These are phyloP conservation scores for Xylaria sp. DNA, from an alignment of 2,329 filamentous ascomycete species.

Conservation along the genomic window DNA sequence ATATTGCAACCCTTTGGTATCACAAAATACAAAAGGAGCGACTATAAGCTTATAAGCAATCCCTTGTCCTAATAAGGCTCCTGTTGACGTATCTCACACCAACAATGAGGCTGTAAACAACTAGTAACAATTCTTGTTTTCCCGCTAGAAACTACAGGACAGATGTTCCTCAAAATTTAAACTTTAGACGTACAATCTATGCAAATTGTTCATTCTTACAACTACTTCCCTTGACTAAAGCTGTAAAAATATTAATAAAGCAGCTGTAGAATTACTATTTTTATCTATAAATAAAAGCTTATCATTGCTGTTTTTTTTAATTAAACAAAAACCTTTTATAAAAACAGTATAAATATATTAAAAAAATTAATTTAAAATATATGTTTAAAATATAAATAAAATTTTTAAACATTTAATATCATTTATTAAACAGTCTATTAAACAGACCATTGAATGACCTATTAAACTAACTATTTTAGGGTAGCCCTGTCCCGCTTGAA, in stretches of 20 bases:
- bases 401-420: too few species aligned
- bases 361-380: too few species aligned
- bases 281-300: too few species aligned
- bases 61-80: background rate
- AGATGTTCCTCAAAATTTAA: background rate
- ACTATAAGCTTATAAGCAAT: background rate
- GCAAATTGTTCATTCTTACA: background rate
- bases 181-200: background rate
- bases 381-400: too few species aligned
- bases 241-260: slow-evolving; percentile 10
- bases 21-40: background rate
- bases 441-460: too few species aligned
- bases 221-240: slow-evolving; percentile 7
- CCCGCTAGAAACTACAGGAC: background rate
- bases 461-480: too few species aligned
- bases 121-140: background rate
- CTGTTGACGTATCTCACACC: background rate
- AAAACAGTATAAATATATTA: too few species aligned
- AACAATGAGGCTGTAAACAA: background rate
- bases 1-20: background rate
- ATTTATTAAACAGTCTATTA: too few species aligned
- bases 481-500: too few species aligned
- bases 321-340: too few species aligned
- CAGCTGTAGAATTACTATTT: background rate
- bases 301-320: too few species aligned